These are phyloP conservation scores for Dalbergia cochinchinensis DNA, from an alignment of 306 rosid genomes.

Conservation along the genomic window DNA sequence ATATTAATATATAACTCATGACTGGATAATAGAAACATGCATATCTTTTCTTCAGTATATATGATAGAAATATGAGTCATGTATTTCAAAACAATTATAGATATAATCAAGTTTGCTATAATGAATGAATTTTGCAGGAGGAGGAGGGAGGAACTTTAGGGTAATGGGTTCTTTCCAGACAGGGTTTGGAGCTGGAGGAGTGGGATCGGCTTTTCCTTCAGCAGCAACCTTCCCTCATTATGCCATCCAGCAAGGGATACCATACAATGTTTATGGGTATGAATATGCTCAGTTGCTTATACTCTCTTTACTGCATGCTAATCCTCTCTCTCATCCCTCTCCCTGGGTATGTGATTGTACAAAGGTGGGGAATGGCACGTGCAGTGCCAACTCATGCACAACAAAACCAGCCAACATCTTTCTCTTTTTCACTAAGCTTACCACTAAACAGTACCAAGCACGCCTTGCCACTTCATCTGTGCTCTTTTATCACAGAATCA, in stretches of 20 bases:
- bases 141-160: conserved; percentile 78
- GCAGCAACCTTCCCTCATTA: conserved; percentile 95
- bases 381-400: conserved; percentile 77
- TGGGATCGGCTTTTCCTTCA: conserved; percentile 80
- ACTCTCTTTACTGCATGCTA: background rate
- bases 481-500: conserved; percentile 44
- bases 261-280: conserved; percentile 90
- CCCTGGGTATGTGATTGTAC: conserved; percentile 18
- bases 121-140: conserved; percentile 43
- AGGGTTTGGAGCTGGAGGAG: conserved; percentile 87
- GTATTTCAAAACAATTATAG: too few species aligned
- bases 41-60: background rate
- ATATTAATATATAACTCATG: background rate
- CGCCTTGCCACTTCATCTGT: conserved; percentile 49
- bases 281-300: conserved; percentile 15
- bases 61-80: background rate
- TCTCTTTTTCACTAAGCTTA: conserved; percentile 34
- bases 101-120: too few species aligned
- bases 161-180: conserved; percentile 88
- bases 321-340: background rate
- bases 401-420: conserved; percentile 36
- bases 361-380: conserved; percentile 55
- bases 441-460: conserved; percentile 34
- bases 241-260: conserved; percentile 94
- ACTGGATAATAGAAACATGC: background rate